Evolutionary conservation across 108 stramenopile species (phyloP).

Genomic region (Nitzschia putrida): DNA sequence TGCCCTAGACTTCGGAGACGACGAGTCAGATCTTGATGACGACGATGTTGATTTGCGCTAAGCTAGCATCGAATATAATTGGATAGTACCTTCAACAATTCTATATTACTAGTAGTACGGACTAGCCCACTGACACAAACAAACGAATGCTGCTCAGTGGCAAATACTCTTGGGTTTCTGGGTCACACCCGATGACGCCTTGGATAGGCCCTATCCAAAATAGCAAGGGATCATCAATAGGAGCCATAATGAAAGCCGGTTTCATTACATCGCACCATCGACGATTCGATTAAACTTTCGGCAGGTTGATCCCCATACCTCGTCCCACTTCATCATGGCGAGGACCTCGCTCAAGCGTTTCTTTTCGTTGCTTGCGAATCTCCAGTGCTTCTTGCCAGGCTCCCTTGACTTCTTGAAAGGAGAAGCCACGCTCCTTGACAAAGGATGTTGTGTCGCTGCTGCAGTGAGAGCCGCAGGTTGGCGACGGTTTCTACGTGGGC

Average conservation of each 20-base stretch:
- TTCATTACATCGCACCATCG: constrained; percentile 18
- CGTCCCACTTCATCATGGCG: constrained; percentile 44
- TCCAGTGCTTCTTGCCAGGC: constrained; percentile 52
- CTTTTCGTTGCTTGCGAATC: constrained; percentile 49
- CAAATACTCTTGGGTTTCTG: too few relatives aligned
- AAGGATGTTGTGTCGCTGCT: constrained; percentile 49
- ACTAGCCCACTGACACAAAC: too few relatives aligned
- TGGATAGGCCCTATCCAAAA: too few relatives aligned
- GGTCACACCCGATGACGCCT: too few relatives aligned
- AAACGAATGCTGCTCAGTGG: too few relatives aligned
- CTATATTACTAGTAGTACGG: too few relatives aligned
- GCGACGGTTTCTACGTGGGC: constrained; percentile 46
- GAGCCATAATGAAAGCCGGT: neutral
- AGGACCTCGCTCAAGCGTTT: constrained; percentile 49
- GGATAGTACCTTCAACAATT: too few relatives aligned
- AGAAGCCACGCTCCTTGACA: constrained; percentile 47
- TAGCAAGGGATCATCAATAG: too few relatives aligned
- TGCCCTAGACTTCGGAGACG: constrained; percentile 51
- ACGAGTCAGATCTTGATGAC: constrained; percentile 47
- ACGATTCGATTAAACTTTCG: constrained; percentile 49
- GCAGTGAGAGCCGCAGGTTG: constrained; percentile 45
- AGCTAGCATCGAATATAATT: neutral
- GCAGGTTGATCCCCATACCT: constrained; percentile 55
- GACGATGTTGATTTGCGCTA: constrained; percentile 54
- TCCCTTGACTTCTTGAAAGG: constrained; percentile 47